phyloP scores from a whole-genome alignment of 2,329 filamentous ascomycete species.

The Fusarium sacchari region DNA sequence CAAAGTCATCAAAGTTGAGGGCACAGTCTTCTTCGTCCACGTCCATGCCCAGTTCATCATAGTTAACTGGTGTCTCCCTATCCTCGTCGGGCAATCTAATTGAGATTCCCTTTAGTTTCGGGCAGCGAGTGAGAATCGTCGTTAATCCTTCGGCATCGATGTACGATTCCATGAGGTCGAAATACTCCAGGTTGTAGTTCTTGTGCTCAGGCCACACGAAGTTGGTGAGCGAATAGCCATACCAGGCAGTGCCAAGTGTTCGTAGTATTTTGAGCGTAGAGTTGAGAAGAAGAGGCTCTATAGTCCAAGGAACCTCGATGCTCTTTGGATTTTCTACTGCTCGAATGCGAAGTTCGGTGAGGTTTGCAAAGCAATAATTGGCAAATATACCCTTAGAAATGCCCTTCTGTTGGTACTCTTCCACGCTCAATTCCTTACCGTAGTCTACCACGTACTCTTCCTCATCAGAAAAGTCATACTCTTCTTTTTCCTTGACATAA shows the following conservation, averaged over 20 bases:
- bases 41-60: not conserved
- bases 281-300: not conserved
- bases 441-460: not conserved
- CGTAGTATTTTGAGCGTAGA: not conserved
- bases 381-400: fast-evolving
- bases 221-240: fast-evolving
- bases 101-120: not conserved
- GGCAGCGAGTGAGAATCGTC: conserved; percentile 3
- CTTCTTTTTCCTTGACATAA: not conserved
- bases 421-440: fast-evolving
- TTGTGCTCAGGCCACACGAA: not conserved
- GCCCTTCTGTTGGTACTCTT: not conserved
- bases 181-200: not conserved
- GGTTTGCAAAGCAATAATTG: not conserved
- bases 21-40: fast-evolving
- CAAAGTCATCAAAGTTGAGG: not conserved
- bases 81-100: not conserved
- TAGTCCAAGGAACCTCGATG: not conserved
- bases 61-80: fast-evolving
- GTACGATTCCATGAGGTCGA: not conserved
- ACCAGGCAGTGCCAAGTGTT: not conserved
- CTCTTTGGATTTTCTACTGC: fast-evolving
- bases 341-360: conserved; percentile 6
- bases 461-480: not conserved
- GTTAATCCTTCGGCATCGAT: not conserved